Evolutionary conservation across 2,329 filamentous ascomycete genomes (phyloP).

Genomic region (Scleromitrula shiraiana): DNA sequence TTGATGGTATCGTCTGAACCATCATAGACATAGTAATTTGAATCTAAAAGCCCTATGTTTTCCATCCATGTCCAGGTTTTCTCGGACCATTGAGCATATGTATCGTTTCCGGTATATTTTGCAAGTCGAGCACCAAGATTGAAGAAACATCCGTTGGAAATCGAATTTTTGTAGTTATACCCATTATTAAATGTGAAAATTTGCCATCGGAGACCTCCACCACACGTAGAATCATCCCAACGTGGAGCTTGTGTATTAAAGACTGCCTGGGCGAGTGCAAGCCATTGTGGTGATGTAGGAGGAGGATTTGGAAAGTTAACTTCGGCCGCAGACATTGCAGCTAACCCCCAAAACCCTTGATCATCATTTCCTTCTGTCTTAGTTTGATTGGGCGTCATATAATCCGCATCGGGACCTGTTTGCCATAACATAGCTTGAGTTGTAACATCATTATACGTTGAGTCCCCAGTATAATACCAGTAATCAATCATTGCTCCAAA

Average conservation of each 20-base stretch:
- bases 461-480: constrained; percentile 74
- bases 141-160: constrained; percentile 56
- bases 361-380: constrained; percentile 65
- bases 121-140: constrained; percentile 60
- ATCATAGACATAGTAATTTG: constrained; percentile 54
- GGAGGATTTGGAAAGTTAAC: constrained; percentile 53
- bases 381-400: constrained; percentile 69
- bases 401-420: constrained; percentile 63
- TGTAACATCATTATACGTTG: constrained; percentile 60
- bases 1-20: constrained; percentile 49
- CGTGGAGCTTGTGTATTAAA: constrained; percentile 71
- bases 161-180: constrained; percentile 68
- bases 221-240: constrained; percentile 63
- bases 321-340: constrained; percentile 64
- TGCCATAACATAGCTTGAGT: constrained; percentile 66
- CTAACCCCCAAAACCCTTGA: constrained; percentile 66
- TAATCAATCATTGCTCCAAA: constrained; percentile 68
- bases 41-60: constrained; percentile 48
- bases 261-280: constrained; percentile 67
- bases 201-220: constrained; percentile 77
- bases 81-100: constrained; percentile 71
- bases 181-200: constrained; percentile 77
- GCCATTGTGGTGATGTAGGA: constrained; percentile 51
- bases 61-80: constrained; percentile 64
- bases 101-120: constrained; percentile 67